Evolutionary conservation across 805 yeast genomes (phyloP), one percentile per base, ranked within the genome.

Genomic region (Saccharomycopsis lassenensis): DNA sequence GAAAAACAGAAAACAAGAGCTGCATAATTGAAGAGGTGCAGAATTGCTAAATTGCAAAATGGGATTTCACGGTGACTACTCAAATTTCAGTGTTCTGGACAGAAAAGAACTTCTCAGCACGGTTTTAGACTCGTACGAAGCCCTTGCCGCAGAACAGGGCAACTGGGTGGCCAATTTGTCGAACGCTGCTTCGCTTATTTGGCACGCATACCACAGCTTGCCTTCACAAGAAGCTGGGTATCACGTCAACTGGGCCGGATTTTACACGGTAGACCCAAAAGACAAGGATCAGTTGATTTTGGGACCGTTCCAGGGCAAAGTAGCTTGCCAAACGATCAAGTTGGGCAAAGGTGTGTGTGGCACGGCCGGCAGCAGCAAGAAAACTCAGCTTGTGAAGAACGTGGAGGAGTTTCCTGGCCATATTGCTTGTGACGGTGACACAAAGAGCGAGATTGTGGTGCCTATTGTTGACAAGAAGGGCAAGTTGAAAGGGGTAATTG

Each of bases 291-390:
- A 68, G 49, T 61, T 91, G 35, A 65, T 83, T 16, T 61, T 89
- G 25, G 98, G 93, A 0, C 98, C 98, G 10, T 89, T 89, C 56
- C 94, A 84, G 56, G 98, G 98, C 4, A 85, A 85, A 55, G 96
- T 89, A 2, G 97, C 97, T 0, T 89, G 98, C 50, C 97, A 91
- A 56, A 59, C 61, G 19, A 91, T 89, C 40, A 51, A 61, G 38
- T 61, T 79, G 35, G 95, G 95, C 4, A 66, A 60, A 40, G 98
- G 98, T 10, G 97, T 89, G 1, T 91, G 97, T 59, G 97, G 98
- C 4, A 61, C 71, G 1, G 94, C 95, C 2, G 95, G 94, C 0
- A 43, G 51, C 0, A 45, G 61, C 1, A 56, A 57, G 37, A 36
- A 54, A 29, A 80, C 94, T 1, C 94, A 85, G 52, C 51, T 86